Base-by-base conservation (phyloP, 2,329 filamentous ascomycete genomes). In the Fusarium nisikadoi region DNA sequence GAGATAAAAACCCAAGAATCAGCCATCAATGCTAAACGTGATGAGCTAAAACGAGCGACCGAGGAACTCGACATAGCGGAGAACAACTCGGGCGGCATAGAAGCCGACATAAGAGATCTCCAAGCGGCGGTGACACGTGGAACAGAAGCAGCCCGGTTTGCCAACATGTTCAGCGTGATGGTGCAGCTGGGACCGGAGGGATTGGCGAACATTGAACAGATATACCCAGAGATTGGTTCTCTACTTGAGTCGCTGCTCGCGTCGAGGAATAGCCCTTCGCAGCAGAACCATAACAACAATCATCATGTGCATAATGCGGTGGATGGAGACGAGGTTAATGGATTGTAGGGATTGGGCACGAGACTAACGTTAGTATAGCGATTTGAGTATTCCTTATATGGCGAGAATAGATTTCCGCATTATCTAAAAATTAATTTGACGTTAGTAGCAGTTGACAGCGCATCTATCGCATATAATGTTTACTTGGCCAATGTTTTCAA, bases 211-310 rank as follows among this genome's bases (percentile, higher is more conserved):
- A 75, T 77, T 59, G 76, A 77, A 71, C 68, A 74, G 41, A 76
- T 77, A 75, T 77, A 77, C 74, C 76, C 76, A 31, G 76, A 77
- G 73, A 77, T 77, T 61, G 75, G 74, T 38, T 75, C 75, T 25
- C 55, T 77, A 49, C 65, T 77, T 31, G 76, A 77, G 46, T 73
- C 71, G 45, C 53, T 77, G 42, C 69, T 77, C 8, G 73, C 60
- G 13, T 66, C 74, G n/a, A 72, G 65, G 61, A 68, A 71, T 19
- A 72, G 59, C 29, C 50, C 64, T 23, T 39, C 67, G 54, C 65
- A 64, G 42, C 62, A 46, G 42, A 52, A 54, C 35, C 58, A 63
- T 35, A 47, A 55, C 11, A 69, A 74, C 29, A 60, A 61, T 35
- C 66, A 75, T 20, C 61, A 67, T 47, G 53, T 54, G 41, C 73